Conservation (phyloP, 140 eudicot genomes). For the Stevia rebaudiana region DNA sequence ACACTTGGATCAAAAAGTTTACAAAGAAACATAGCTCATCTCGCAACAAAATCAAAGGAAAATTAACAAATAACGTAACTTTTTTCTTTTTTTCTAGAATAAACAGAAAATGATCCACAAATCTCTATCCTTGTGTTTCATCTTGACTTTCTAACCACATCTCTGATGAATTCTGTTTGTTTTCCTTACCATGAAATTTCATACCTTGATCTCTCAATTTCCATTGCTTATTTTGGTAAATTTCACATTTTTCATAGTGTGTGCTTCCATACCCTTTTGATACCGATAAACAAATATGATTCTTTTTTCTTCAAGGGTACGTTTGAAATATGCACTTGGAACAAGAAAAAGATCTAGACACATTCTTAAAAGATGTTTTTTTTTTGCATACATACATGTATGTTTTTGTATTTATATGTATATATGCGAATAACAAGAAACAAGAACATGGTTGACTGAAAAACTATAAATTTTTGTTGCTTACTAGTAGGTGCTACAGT, state of each 20-base stretch:
- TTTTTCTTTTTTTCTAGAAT: neutral
- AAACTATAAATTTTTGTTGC: constrained; percentile 8
- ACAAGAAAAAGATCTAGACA: constrained; percentile 9
- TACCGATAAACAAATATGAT: constrained; percentile 9
- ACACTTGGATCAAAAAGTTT: neutral
- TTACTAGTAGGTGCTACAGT: constrained; percentile 28
- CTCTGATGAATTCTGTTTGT: neutral
- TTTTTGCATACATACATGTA: constrained; percentile 2
- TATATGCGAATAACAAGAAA: constrained; percentile 15
- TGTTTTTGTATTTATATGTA: constrained; percentile 15
- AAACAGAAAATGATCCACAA: neutral
- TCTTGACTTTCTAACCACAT: constrained; percentile 9
- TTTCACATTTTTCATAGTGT: neutral
- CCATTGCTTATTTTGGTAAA: constrained; percentile 10
- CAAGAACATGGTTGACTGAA: constrained; percentile 26
- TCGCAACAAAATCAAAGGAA: constrained; percentile 14
- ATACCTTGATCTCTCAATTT: neutral
- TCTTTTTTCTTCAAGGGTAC: constrained; percentile 23
- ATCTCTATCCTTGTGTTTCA: neutral
- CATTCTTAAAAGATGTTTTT: neutral
- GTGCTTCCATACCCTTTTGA: constrained; percentile 9
- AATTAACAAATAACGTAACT: neutral
- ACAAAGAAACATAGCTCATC: constrained; percentile 11
- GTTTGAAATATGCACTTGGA: constrained; percentile 16
- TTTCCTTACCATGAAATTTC: neutral